These are phyloP conservation scores for Camellia sinensis DNA, from an alignment of 148 eudicot genomes.

Conservation along the genomic window DNA sequence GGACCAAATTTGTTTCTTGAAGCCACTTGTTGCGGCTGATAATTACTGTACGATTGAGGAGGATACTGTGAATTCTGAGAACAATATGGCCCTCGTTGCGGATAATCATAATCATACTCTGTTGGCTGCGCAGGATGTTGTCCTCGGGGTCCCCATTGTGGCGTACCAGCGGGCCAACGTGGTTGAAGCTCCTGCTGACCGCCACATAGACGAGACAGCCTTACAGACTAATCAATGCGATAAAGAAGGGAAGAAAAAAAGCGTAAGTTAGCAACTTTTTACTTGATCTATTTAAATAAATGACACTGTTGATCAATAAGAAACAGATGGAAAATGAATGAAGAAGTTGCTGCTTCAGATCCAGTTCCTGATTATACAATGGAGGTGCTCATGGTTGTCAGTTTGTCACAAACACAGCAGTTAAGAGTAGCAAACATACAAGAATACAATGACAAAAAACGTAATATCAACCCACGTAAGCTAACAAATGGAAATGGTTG, in stretches of 20 bases:
- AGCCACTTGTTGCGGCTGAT: constrained; percentile 58
- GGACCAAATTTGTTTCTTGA: constrained; percentile 62
- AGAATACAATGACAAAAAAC: no score
- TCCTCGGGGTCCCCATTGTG: constrained; percentile 78
- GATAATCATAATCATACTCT: constrained; percentile 59
- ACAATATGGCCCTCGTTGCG: constrained; percentile 68
- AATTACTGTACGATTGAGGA: constrained; percentile 53
- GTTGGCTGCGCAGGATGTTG: constrained; percentile 41
- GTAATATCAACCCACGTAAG: no score
- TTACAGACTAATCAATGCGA: constrained; percentile 39
- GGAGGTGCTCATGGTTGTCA: no score
- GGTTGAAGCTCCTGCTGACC: constrained; percentile 67
- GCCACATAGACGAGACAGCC: constrained; percentile 46
- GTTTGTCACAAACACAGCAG: no score
- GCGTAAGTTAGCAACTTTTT: background rate
- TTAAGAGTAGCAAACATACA: no score
- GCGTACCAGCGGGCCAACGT: constrained; percentile 56
- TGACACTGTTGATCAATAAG: background rate
- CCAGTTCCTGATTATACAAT: no score
- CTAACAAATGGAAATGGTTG: no score
- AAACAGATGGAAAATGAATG: background rate
- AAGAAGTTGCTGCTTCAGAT: background rate
- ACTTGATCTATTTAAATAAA: background rate
- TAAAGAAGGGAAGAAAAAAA: background rate
- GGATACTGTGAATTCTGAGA: constrained; percentile 67